These are phyloP conservation scores for Alternaria triticina DNA, from an alignment of 2,329 filamentous ascomycete genomes.

Conservation along the genomic window DNA sequence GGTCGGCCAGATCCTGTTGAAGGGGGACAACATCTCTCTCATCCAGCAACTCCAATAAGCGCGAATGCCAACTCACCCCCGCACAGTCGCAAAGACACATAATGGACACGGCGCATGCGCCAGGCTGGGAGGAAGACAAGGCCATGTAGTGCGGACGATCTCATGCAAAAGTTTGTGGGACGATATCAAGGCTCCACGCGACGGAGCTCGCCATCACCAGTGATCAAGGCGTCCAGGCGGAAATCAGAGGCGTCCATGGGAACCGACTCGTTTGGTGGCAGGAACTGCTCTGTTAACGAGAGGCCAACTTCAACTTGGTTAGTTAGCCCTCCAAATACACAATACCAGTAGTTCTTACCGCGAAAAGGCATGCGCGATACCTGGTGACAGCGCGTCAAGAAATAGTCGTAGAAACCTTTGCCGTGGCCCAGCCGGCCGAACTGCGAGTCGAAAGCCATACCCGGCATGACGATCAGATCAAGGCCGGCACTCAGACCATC, in stretches of 20 bases:
- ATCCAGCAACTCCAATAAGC: constrained; percentile 60
- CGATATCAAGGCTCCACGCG: constrained; percentile 26
- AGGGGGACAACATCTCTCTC: constrained; percentile 86
- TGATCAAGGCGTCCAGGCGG: constrained; percentile 76
- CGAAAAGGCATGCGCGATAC: constrained; percentile 62
- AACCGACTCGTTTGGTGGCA: constrained; percentile 69
- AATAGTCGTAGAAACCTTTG: constrained; percentile 96
- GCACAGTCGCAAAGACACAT: constrained; percentile 3
- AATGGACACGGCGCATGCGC: constrained; percentile 10
- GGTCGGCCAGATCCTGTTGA: constrained; percentile 83
- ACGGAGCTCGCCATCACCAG: constrained; percentile 68
- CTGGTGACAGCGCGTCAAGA: constrained; percentile 75
- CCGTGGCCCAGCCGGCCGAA: constrained; percentile 87
- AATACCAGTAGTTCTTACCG: constrained; percentile 56
- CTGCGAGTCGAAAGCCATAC: constrained; percentile 83
- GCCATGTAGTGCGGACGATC: background rate
- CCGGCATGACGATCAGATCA: constrained; percentile 89
- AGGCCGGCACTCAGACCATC: constrained; percentile 55
- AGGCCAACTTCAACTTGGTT: constrained; percentile 68
- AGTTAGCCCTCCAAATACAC: constrained; percentile 41
- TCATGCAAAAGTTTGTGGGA: constrained; percentile 5
- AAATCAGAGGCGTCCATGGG: constrained; percentile 80
- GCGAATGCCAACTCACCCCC: background rate
- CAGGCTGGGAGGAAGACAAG: background rate
- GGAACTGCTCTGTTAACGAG: constrained; percentile 83